Evolutionary conservation across 805 yeast genomes (phyloP), one percentile per base, ranked within the genome.

Genomic region (Yarrowia keelungensis): DNA sequence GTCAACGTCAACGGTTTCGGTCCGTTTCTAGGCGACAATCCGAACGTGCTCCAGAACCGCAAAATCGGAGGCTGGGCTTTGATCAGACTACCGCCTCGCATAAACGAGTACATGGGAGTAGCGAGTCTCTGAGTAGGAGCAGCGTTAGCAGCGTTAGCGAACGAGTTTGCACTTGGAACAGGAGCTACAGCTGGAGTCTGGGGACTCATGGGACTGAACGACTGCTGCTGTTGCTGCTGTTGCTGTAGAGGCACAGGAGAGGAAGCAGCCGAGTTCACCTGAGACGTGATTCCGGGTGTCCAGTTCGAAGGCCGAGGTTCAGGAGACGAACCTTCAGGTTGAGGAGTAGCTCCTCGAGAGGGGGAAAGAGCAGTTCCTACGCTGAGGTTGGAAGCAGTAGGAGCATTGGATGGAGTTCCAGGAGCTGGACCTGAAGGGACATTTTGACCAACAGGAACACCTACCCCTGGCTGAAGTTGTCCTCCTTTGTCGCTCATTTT

Each of bases 11-110:
- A 62, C 49, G 78, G 73, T 36, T 77, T 77, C 11, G 74, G 70
- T 0, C 76, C 78, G 36, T 70, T 53, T 14, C 70, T 69, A 0
- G 83, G 83, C 12, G 74, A 67, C 39, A 81, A 71, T 1, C 80
- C 80, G 71, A 80, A 75, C 3, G 74, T 70, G 51, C 77, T 75
- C 83, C 83, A 80, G 69, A 80, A 80, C 35, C 80, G 68, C 16
- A 81, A 68, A 11, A 79, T 77, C 0, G 82, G 75, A 0, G 81
- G 76, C 16, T 79, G 72, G 0, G 80, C 80, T 62, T 77, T 77
- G 38, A 79, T 69, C 4, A 49, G 64, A 32, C 75, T 73, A 15
- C 74, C 74, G 42, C 72, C 73, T 8, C 79, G 71, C 59, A 68
- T 59, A 12, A 78, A 71, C 1, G 74, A 68, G 49, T 74, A 76